Conservation (phyloP, 257 asterid genomes). For the Jasminum sambac region DNA sequence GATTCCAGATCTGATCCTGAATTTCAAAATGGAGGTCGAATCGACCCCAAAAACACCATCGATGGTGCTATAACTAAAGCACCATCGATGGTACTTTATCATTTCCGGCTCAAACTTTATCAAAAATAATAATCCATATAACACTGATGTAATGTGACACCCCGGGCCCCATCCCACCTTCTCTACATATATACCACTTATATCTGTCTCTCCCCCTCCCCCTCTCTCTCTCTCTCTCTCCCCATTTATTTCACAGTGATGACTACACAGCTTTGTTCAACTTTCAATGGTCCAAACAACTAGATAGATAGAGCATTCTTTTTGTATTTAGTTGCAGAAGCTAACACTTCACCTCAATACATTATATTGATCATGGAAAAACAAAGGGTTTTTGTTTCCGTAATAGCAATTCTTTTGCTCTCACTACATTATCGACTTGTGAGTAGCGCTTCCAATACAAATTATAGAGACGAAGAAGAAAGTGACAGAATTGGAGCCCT, state of each 20-base stretch:
- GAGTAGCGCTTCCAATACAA: neutral
- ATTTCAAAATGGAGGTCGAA: no score
- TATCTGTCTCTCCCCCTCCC: neutral
- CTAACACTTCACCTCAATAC: neutral
- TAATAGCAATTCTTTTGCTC: slow-evolving; percentile 27
- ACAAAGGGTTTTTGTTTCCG: neutral
- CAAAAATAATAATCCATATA: no score
- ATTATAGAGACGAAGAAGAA: slow-evolving; percentile 42
- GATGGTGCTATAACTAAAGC: no score
- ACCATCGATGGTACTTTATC: no score
- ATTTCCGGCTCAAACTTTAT: no score
- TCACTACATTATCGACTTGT: neutral
- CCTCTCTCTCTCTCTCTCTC: neutral
- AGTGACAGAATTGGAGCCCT: slow-evolving; percentile 65
- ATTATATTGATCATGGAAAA: slow-evolving; percentile 19
- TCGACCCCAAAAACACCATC: no score
- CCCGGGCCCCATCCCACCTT: neutral
- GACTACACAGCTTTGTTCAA: slow-evolving; percentile 17
- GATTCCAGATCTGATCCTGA: no score
- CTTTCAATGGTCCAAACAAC: slow-evolving; percentile 14
- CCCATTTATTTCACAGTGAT: slow-evolving; percentile 25
- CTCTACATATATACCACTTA: neutral
- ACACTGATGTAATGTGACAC: neutral
- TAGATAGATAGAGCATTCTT: neutral
- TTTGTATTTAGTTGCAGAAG: neutral